Evolutionary conservation across 768 basidiomycete species (phyloP).

Genomic region (Boletus rex-veris): DNA sequence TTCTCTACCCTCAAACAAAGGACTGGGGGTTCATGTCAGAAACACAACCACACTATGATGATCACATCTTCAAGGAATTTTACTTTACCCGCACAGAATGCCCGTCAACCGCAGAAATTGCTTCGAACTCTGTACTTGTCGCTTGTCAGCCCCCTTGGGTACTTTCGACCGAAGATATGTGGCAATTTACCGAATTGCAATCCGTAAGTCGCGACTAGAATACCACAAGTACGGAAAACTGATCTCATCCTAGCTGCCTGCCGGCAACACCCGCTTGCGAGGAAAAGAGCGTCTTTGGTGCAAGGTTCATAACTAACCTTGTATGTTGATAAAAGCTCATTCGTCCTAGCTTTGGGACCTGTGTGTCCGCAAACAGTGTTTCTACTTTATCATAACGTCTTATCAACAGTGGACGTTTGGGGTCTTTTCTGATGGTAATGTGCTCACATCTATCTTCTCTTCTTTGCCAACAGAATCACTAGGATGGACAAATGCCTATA

Average conservation of each 20-base stretch:
- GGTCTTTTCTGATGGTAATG: conserved; percentile 51
- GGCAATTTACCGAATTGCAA: conserved; percentile 45
- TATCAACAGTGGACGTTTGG: conserved; percentile 64
- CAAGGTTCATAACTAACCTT: conserved; percentile 39
- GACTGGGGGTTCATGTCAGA: conserved; percentile 43
- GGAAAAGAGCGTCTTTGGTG: conserved; percentile 58
- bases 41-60: conserved; percentile 33
- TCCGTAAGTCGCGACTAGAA: conserved; percentile 18
- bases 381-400: conserved; percentile 57
- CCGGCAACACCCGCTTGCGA: conserved; percentile 38
- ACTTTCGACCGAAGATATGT: conserved; percentile 50
- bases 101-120: conserved; percentile 24
- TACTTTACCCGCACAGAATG: conserved; percentile 36
- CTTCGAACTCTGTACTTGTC: conserved; percentile 41
- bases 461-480: not conserved
- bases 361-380: conserved; percentile 45
- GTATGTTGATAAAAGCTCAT: conserved; percentile 6
- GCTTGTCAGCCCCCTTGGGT: conserved; percentile 64
- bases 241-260: conserved; percentile 22
- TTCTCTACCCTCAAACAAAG: conserved; percentile 40
- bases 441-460: not conserved
- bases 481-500: conserved; percentile 56
- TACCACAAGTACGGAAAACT: not conserved
- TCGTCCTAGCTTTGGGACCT: conserved; percentile 45
- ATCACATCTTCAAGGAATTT: conserved; percentile 43